Conservation (phyloP, 192 early-diverging fungal genomes). For the Spizellomyces sp. region DNA sequence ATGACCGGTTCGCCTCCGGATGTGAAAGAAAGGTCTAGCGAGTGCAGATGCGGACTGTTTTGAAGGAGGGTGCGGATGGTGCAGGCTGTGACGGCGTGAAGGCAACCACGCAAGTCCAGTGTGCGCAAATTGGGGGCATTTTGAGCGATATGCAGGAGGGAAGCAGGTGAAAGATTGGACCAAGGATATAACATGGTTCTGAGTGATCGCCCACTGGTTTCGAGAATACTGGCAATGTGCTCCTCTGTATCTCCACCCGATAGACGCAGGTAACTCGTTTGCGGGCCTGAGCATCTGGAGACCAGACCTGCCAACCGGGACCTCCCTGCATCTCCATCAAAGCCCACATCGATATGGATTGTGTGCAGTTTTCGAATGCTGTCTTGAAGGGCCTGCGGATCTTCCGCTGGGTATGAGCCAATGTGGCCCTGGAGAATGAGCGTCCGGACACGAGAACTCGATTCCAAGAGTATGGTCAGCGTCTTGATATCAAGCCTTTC, state of each 20-base stretch:
- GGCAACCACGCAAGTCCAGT: slow-evolving; percentile 19
- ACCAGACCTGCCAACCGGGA: slow-evolving; percentile 5
- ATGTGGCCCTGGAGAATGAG: slow-evolving; percentile 20
- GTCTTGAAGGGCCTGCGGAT: background rate
- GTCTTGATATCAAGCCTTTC: slow-evolving; percentile 10
- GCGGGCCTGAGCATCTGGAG: background rate
- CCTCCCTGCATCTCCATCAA: slow-evolving; percentile 20
- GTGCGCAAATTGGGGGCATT: background rate
- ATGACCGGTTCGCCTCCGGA: slow-evolving; percentile 2
- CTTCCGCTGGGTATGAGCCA: background rate
- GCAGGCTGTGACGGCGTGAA: slow-evolving; percentile 2
- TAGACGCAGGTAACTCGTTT: slow-evolving; percentile 8
- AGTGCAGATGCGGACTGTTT: background rate
- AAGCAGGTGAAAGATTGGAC: slow-evolving; percentile 1
- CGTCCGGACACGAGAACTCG: background rate
- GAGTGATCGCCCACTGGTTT: background rate
- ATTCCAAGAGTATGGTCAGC: slow-evolving; percentile 4
- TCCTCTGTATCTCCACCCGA: slow-evolving; percentile 4
- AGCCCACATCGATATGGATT: slow-evolving; percentile 26
- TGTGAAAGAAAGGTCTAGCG: slow-evolving; percentile 22
- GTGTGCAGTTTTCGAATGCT: slow-evolving; percentile 1
- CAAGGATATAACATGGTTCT: slow-evolving; percentile 2
- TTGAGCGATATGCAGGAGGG: background rate
- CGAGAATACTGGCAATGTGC: background rate
- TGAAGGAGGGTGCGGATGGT: background rate